Base-by-base conservation (phyloP, 164 flowering plant genomes). In the Tetrastigma voinierianum region DNA sequence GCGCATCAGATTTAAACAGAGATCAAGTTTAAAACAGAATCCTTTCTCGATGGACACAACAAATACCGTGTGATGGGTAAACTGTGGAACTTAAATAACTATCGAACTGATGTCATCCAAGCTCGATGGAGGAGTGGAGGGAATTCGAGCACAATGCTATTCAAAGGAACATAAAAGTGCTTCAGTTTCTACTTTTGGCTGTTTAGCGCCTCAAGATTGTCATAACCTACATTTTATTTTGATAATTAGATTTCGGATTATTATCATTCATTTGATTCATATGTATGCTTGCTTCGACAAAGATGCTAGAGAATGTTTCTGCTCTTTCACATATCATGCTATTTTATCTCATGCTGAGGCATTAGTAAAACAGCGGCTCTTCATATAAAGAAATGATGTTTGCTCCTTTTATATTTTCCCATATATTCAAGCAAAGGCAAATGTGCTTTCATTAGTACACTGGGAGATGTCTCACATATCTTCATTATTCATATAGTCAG, bases 11-110 rank as follows among this genome's bases (percentile, higher is more conserved):
- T 96, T 96, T 61, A 96, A 96, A 78, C 99, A 96, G 77, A 93
- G 91, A 71, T 98, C 93, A 72, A 98, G 93, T 52, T 70, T 96
- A 65, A 96, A 96, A 71, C 99, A 96, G 67, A 96, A 93, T 51
- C 99, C 99, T 17, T 96, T 96, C 78, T 96, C n/a, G 99, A 98
- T 96, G 99, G 99, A 96, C 99, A 16, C 99, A 96, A 75, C 99
- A 96, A n/a, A n/a, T n/a, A n/a, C n/a, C n/a, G 76, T 74, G 99
- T 69, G 98, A 96, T 82, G 99, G 99, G 99, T 13, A 96, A 96
- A 75, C 72, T 96, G 66, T 96, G 99, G 99, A 96, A 96, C 80
- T 81, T 96, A 86, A 93, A 96, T 74, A 96, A 93, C 67, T 96
- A 96, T 62, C 77, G 99, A 25, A 96, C 99, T 67, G 99, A 96